Percentiles rank a stretch among this genome's conserved stretches.
Evolutionary conservation across 2,329 filamentous ascomycete genomes (phyloP).

Genomic region (Exophiala oligosperma): DNA sequence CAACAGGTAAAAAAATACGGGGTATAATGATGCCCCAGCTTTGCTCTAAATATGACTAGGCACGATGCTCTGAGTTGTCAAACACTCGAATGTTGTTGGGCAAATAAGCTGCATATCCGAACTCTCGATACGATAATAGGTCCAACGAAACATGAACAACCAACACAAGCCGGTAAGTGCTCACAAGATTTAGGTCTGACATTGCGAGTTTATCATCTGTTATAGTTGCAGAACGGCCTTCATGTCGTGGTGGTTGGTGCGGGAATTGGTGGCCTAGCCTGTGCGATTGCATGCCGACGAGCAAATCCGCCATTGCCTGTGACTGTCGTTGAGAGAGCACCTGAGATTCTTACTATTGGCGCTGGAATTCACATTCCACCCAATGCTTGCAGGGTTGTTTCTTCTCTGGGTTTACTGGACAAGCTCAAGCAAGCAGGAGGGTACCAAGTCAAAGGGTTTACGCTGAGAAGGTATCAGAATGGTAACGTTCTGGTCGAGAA

Average conservation of each 20-base stretch:
- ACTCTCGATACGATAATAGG: too few relatives aligned
- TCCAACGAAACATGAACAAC: too few relatives aligned
- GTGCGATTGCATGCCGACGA: slow-evolving; percentile 31
- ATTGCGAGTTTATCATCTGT: not conserved
- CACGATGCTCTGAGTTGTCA: too few relatives aligned
- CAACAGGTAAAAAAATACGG: too few relatives aligned
- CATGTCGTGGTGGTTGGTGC: slow-evolving; percentile 38
- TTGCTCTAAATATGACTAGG: too few relatives aligned
- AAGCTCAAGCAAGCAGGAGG: slow-evolving; percentile 21
- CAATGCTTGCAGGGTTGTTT: slow-evolving; percentile 29
- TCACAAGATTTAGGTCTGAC: too few relatives aligned
- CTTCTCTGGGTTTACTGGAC: slow-evolving; percentile 22
- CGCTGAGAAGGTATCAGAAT: slow-evolving; percentile 24
- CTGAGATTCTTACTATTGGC: slow-evolving; percentile 26
- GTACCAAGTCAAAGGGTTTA: slow-evolving; percentile 13
- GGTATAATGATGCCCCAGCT: too few relatives aligned
- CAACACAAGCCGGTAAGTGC: too few relatives aligned
- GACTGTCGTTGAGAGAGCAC: slow-evolving; percentile 27
- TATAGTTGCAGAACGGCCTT: not conserved
- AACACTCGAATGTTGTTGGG: too few relatives aligned
- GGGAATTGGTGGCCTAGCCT: slow-evolving; percentile 43
- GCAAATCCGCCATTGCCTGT: slow-evolving; percentile 25
- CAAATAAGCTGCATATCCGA: too few relatives aligned
- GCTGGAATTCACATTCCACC: slow-evolving; percentile 35
- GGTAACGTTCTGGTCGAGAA: slow-evolving; percentile 26